These are phyloP conservation scores for Acacia acuminata DNA, from an alignment of 306 rosid genomes.

Conservation along the genomic window DNA sequence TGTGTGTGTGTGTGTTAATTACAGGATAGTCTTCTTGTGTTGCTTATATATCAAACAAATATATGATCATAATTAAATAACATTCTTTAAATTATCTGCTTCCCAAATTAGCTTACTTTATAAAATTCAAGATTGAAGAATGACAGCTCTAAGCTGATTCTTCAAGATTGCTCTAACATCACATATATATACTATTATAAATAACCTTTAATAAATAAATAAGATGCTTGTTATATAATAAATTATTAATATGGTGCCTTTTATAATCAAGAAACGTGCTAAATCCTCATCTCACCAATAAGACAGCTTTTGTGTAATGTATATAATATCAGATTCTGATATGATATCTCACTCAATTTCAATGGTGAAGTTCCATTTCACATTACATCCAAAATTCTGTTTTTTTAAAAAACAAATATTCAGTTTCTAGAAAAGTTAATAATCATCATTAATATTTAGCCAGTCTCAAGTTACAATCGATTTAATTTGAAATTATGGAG, in stretches of 20 bases:
- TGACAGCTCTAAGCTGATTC: conserved; percentile 42
- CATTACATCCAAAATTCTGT: background rate
- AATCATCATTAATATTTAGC: no score
- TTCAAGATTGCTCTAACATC: conserved; percentile 37
- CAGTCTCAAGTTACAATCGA: no score
- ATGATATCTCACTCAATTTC: background rate
- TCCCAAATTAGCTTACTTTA: conserved; percentile 8
- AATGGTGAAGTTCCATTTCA: background rate
- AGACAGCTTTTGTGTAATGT: background rate
- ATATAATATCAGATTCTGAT: background rate
- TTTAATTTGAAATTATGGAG: no score
- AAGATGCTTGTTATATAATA: conserved; percentile 18
- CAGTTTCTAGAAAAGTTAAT: background rate
- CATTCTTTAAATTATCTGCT: conserved; percentile 34
- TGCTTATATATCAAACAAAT: conserved; percentile 33
- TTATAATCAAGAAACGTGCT: conserved; percentile 27
- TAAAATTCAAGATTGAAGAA: conserved; percentile 25
- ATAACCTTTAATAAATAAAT: background rate
- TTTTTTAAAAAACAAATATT: no score
- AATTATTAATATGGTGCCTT: conserved; percentile 23
- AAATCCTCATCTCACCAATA: conserved; percentile 4
- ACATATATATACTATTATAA: conserved; percentile 6
- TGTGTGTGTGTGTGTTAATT: no score
- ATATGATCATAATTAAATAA: background rate
- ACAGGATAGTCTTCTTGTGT: conserved; percentile 9